Base-by-base conservation (phyloP, 176 grass and related monocot genomes). In the Alopecurus myosuroides region DNA sequence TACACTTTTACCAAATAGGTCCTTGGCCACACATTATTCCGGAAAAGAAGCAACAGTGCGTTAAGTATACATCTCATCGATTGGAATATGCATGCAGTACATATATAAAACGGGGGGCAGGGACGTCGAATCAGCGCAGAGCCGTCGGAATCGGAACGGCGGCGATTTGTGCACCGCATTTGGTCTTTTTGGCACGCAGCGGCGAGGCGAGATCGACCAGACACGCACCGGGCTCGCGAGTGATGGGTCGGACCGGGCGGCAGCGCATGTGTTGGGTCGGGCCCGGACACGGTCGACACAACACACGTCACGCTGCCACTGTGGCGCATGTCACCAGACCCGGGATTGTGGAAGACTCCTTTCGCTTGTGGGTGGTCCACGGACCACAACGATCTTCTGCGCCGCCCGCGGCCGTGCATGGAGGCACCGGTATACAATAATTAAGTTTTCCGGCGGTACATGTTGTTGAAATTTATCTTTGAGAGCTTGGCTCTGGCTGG, bases 271-370 rank as follows among this genome's bases (percentile, higher is more conserved):
- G 88, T 79, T 34, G 28, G 72, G 41, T 36, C 37, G 84, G 70
- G 88, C 66, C 75, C 84, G 22, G 36, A 28, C 40, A 14, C 25
- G 13, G 53, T 79, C 34, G 14, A 56, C 79, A 67, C 70, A 85
- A 31, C 22, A 36, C 80, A 83, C 84, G 74, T 86, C 88, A 79
- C 46, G 58, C 75, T 23, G 88, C 4, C 11, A 87, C 88, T 87
- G 88, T 90, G 76, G 88, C 88, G 37, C 84, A 87, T 87, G 88
- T 90, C 88, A 90, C 80, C 80, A 68, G 88, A 87, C 88, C 88
- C 65, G 74, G 66, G 84, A 48, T 83, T 83, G 84, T 83, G 84
- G 88, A 83, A 57, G 37, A 22, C 11, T 15, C 66, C 66, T 36
- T 18, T 46, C 82, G 1, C 2, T 12, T 18, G 78, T 78, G 74